phyloP scores from a whole-genome alignment of 768 basidiomycete species.

The Clitopilus passeckerianus region DNA sequence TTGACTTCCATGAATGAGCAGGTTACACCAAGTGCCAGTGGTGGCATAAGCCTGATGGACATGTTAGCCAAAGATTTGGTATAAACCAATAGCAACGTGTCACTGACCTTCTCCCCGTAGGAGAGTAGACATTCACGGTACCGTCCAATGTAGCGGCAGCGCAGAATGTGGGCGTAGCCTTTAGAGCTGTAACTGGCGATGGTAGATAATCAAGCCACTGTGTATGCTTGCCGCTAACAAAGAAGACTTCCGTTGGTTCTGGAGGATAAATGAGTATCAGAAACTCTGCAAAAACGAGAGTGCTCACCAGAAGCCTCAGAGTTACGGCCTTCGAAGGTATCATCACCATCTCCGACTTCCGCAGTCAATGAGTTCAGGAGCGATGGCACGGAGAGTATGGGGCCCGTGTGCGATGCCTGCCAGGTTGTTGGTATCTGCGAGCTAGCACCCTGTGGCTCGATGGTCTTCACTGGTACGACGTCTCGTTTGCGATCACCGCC shows the following conservation, averaged over 20 bases:
- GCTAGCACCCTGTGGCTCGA: slow-evolving; percentile 23
- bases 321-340: slow-evolving; percentile 77
- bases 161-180: slow-evolving; percentile 61
- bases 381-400: slow-evolving; percentile 50
- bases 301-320: slow-evolving; percentile 56
- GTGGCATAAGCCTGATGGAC: slow-evolving; percentile 66
- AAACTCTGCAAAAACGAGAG: neutral
- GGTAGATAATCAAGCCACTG: slow-evolving; percentile 91
- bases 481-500: slow-evolving; percentile 63
- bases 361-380: slow-evolving; percentile 56
- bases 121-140: slow-evolving; percentile 77
- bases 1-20: slow-evolving; percentile 65
- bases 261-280: neutral
- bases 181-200: slow-evolving; percentile 60
- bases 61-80: neutral
- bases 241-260: slow-evolving; percentile 69
- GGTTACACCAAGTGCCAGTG: slow-evolving; percentile 66
- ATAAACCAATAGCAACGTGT: neutral
- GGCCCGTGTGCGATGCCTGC: slow-evolving; percentile 13
- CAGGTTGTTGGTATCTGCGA: slow-evolving; percentile 12
- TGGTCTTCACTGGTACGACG: slow-evolving; percentile 47
- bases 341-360: slow-evolving; percentile 61
- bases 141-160: slow-evolving; percentile 81
- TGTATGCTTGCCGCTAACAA: slow-evolving; percentile 59
- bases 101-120: slow-evolving; percentile 74